Evolutionary conservation across 2,329 filamentous ascomycete genomes (phyloP).

Genomic region (Sporothrix phasma): DNA sequence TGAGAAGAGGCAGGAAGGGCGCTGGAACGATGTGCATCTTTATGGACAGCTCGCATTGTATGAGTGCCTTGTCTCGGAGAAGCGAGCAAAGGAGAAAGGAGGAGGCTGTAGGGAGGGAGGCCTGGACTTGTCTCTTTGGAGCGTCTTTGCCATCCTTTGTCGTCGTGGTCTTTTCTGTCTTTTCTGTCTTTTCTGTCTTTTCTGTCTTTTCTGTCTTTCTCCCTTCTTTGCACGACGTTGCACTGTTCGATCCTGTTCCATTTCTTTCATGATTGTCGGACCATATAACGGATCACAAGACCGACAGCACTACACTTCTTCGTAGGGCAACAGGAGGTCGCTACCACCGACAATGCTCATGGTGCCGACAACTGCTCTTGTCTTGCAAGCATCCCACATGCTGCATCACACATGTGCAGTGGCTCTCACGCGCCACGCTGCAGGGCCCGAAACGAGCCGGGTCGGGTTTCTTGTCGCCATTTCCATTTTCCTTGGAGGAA

Average conservation of each 20-base stretch:
- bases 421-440: neutral
- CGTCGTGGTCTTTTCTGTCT: too few species aligned
- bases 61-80: neutral
- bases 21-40: too few species aligned
- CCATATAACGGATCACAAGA: neutral
- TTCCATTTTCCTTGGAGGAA: neutral
- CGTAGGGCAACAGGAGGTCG: too few species aligned
- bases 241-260: neutral
- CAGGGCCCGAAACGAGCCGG: neutral
- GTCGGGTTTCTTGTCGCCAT: constrained; percentile 3
- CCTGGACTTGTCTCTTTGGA: too few species aligned
- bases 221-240: neutral
- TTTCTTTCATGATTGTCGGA: constrained; percentile 1
- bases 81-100: neutral
- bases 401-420: too few species aligned
- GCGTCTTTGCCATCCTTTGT: neutral
- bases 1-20: too few species aligned
- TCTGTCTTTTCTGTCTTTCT: neutral
- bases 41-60: too few species aligned
- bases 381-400: too few species aligned
- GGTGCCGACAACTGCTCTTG: too few species aligned
- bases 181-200: neutral
- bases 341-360: too few species aligned
- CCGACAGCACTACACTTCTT: too few species aligned
- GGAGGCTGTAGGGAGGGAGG: too few species aligned